A percentile compares a stretch with the other conserved stretches of the same genome.
Conservation (phyloP, 768 basidiomycete species). For the Podaxis sp. region DNA sequence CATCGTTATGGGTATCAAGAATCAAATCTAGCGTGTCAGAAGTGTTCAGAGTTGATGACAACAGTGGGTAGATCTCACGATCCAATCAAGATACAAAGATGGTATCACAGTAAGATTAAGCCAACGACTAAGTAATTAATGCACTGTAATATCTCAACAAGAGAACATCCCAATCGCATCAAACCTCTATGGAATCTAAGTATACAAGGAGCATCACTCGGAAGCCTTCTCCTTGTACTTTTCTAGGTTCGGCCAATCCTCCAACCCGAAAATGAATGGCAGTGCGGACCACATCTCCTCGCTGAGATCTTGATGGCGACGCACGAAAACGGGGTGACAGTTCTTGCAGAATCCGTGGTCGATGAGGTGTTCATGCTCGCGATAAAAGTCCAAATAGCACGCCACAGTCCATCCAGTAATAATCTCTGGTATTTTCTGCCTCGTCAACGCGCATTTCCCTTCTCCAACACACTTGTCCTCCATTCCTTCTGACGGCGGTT, state of each 20-base stretch:
- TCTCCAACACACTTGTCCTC: slow-evolving; percentile 16
- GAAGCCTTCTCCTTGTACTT: slow-evolving; percentile 20
- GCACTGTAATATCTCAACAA: not conserved
- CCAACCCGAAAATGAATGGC: slow-evolving; percentile 30
- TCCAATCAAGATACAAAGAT: not conserved
- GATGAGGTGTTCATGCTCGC: slow-evolving; percentile 26
- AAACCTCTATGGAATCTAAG: slow-evolving; percentile 1
- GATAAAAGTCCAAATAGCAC: slow-evolving; percentile 32
- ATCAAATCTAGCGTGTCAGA: not conserved
- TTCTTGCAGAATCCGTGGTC: slow-evolving; percentile 24
- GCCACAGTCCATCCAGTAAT: slow-evolving; percentile 31
- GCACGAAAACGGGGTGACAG: slow-evolving; percentile 22
- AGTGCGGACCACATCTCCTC: slow-evolving; percentile 32
- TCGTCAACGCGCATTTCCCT: slow-evolving; percentile 19
- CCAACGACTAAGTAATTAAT: not conserved
- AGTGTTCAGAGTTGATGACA: not conserved
- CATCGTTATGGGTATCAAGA: not conserved
- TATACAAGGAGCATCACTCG: slow-evolving; percentile 17
- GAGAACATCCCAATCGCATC: not conserved
- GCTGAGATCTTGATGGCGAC: slow-evolving; percentile 21
- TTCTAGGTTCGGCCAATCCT: slow-evolving; percentile 30
- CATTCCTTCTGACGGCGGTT: slow-evolving; percentile 14
- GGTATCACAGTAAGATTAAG: not conserved
- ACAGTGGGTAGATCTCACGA: not conserved
- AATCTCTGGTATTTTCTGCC: slow-evolving; percentile 25